Base-by-base conservation (phyloP, 129 eudicot genomes). In the Flaveria linearis region DNA sequence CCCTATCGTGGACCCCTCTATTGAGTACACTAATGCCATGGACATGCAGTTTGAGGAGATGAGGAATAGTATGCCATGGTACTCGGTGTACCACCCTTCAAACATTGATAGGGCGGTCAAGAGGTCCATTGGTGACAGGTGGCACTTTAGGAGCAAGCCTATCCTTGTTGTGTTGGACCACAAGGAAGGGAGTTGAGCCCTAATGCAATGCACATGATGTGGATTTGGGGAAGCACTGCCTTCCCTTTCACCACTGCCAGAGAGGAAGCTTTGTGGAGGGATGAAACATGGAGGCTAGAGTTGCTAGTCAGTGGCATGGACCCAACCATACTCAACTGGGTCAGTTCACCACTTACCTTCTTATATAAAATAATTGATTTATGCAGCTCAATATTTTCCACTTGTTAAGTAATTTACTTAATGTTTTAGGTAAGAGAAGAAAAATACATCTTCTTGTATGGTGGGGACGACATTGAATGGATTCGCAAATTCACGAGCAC, bases 161-260 rank as follows among this genome's bases (percentile, higher is more conserved):
- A 84, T 88, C 43, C 81, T 88, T 2, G 93, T 86, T 11, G 93
- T 88, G 73, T 69, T 88, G 78, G 90, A 86, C 82, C 85, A 43
- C 90, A 84, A 39, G 93, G 93, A 17, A 79, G 76, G 64, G 88
- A 84, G 70, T 63, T 88, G 76, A 83, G 90, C 79, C 87, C 88
- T 3, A 88, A 88, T 67, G 93, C 90, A 16, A 50, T 88, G 23
- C 93, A 88, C 75, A 88, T 88, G 93, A 86, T 88, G 90, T 82
- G 85, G 90, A 86, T 88, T 52, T 88, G 93, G 90, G 90, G 87
- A 58, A 88, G 82, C 79, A 55, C 56, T 55, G 93, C 93, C 11
- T 84, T 86, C 85, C 88, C 90, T 78, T 88, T 88, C 17, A 82
- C 90, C 9, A 86, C 84, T 47, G 60, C 61, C 5, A 82, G 83